Conservation (phyloP, 2,329 filamentous ascomycete genomes). For the Drechslerella dactyloides region DNA sequence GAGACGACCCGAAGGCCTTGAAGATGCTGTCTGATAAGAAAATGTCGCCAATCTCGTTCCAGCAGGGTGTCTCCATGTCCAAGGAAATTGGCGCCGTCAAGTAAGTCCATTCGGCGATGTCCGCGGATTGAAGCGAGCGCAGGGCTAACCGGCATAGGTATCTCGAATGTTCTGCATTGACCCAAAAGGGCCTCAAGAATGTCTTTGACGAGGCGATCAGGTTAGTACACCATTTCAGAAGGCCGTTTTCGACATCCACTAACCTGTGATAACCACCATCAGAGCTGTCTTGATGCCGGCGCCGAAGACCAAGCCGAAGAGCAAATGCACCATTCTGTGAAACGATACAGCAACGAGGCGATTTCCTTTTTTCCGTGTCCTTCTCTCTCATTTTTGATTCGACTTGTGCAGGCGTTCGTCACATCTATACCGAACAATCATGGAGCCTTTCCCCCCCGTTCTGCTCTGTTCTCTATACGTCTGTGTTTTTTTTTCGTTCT, state of each 20-base stretch:
- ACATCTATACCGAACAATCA: slow-evolving; percentile 44
- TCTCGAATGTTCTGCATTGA: slow-evolving; percentile 94
- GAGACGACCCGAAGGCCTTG: slow-evolving; percentile 97
- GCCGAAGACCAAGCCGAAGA: slow-evolving; percentile 66
- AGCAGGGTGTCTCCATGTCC: slow-evolving; percentile 84
- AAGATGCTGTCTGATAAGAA: slow-evolving; percentile 76
- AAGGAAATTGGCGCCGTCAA: slow-evolving; percentile 96
- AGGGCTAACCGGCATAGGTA: slow-evolving; percentile 58
- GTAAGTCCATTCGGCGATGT: slow-evolving; percentile 58
- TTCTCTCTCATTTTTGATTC: slow-evolving; percentile 2
- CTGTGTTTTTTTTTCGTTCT: slow-evolving; percentile 7
- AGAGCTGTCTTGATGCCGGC: slow-evolving; percentile 74
- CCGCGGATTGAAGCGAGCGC: background rate
- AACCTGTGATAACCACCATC: no score
- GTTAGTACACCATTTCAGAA: slow-evolving; percentile 64
- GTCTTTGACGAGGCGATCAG: slow-evolving; percentile 98
- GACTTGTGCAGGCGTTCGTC: slow-evolving; percentile 13
- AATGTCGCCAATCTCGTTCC: slow-evolving; percentile 96
- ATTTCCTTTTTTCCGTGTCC: slow-evolving; percentile 19
- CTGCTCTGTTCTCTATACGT: slow-evolving; percentile 17
- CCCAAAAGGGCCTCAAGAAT: slow-evolving; percentile 95
- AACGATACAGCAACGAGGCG: slow-evolving; percentile 20
- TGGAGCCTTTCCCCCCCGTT: slow-evolving; percentile 28
- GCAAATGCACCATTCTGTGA: slow-evolving; percentile 73
- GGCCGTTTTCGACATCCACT: no score